These are phyloP conservation scores for Cardamine occulta DNA, from an alignment of 345 rosid species.

Conservation along the genomic window DNA sequence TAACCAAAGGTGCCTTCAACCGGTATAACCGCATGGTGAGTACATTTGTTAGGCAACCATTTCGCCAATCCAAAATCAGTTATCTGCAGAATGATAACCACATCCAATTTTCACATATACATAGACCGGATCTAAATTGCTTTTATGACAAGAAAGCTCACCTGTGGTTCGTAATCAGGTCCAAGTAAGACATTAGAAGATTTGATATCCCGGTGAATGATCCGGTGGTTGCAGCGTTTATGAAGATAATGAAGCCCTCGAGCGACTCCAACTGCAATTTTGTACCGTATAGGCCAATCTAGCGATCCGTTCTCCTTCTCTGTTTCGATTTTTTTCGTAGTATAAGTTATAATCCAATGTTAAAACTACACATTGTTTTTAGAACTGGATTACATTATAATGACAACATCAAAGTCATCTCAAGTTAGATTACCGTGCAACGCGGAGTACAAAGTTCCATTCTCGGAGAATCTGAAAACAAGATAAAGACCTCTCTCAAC, in stretches of 20 bases:
- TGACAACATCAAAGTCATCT: not conserved
- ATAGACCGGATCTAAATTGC: not conserved
- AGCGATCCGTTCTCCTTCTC: constrained; percentile 40
- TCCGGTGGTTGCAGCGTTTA: constrained; percentile 80
- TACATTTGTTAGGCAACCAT: constrained; percentile 95
- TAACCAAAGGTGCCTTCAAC: constrained; percentile 99
- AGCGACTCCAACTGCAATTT: constrained; percentile 77
- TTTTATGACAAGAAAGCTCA: constrained; percentile 41
- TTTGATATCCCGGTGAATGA: constrained; percentile 94
- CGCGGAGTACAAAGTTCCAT: constrained; percentile 77
- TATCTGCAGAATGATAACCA: constrained; percentile 49
- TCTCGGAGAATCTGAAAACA: constrained; percentile 75
- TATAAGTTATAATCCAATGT: not conserved
- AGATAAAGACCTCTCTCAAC: constrained; percentile 86
- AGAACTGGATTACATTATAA: not conserved
- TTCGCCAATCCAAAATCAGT: constrained; percentile 97
- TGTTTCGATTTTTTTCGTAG: constrained; percentile 7
- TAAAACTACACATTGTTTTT: not conserved
- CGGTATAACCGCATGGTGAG: constrained; percentile 87
- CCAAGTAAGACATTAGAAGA: constrained; percentile 94
- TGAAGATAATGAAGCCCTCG: constrained; percentile 91
- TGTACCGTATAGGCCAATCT: constrained; percentile 74
- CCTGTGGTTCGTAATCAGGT: constrained; percentile 88
- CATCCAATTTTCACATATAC: not conserved
- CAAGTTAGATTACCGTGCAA: constrained; percentile 63